Evolutionary conservation across 179 eudicot species (phyloP), one percentile per base, ranked within the genome.

Genomic region (Pouteria campechiana): DNA sequence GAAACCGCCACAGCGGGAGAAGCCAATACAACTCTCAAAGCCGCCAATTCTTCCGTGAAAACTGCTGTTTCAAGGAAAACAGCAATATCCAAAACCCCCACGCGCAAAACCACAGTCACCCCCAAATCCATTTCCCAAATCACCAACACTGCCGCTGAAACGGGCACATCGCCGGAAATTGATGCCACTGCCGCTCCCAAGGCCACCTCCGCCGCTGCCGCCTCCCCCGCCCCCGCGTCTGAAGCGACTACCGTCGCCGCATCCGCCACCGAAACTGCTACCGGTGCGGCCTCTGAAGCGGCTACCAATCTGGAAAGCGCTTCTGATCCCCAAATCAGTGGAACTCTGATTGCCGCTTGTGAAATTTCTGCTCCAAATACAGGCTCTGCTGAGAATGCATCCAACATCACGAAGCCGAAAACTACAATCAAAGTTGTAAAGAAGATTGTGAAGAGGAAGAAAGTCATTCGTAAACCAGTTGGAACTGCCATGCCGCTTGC

Each of bases 381-480:
- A 17, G 18, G 25, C 12, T n/a, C 32, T 12, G 7, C 23, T 41
- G 46, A 22, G 40, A 32, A 30, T 6, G 48, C 7, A 7, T 44
- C 24, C 19, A 35, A 17, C 16, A 28, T 24, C 20, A 16, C 48
- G n/a, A 24, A 13, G 35, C 18, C 8, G 17, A 19, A 35, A 30
- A 15, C 32, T 30, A 63, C 35, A 4, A 71, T 73, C 22, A 73
- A 59, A 52, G 49, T 79, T 31, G 74, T 81, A 25, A 76, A 74
- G 64, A 80, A 68, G 64, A 35, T 55, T 2, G 68, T 80, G 31
- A 60, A 64, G 41, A 76, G 47, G 65, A 73, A 58, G 31, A 35
- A 46, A 19, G 8, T 46, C 27, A 31, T 7, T 19, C 5, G 17
- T 4, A 6, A 20, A 3, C 15, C 38, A 17, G 38, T 10, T 44